Evolutionary conservation across 2,329 filamentous ascomycete species (phyloP).

Genomic region (Aureobasidium subglaciale): DNA sequence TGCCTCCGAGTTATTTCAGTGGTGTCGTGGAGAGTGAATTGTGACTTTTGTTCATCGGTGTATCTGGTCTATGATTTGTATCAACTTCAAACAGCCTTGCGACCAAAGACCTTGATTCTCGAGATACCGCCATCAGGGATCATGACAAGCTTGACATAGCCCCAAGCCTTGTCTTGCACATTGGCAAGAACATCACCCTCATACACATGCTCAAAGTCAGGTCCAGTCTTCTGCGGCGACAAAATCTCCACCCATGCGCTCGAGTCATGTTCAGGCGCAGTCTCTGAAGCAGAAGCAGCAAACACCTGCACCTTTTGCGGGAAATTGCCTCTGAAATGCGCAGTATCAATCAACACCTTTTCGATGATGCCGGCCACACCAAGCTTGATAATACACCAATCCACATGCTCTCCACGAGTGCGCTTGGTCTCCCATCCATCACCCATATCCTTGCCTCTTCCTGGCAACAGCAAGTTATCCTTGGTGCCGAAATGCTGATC

Average conservation of each 20-base stretch:
- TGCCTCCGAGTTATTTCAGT: too few species aligned
- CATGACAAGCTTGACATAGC: constrained; percentile 84
- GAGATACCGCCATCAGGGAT: constrained; percentile 92
- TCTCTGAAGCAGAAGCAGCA: constrained; percentile 46
- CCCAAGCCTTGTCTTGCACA: constrained; percentile 57
- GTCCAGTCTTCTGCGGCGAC: constrained; percentile 59
- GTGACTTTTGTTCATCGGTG: neutral
- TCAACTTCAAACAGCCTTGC: constrained; percentile 34
- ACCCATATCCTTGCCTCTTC: constrained; percentile 75
- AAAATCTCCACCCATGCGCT: constrained; percentile 61
- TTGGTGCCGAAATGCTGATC: constrained; percentile 81
- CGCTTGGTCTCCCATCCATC: constrained; percentile 82
- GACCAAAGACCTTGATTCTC: constrained; percentile 70
- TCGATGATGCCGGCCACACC: constrained; percentile 59
- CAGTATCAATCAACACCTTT: constrained; percentile 68
- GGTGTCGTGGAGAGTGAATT: too few species aligned
- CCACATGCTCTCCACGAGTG: constrained; percentile 64
- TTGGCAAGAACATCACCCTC: constrained; percentile 31
- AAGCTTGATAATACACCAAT: constrained; percentile 74
- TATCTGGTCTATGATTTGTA: neutral
- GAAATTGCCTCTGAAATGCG: constrained; percentile 77
- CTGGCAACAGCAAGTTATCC: constrained; percentile 72
- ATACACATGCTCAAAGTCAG: constrained; percentile 67
- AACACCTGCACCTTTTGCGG: constrained; percentile 66
- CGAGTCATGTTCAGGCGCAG: constrained; percentile 47